Evolutionary conservation across 2,329 filamentous ascomycete genomes (phyloP), one percentile per base, ranked within the genome.

Genomic region (Simplicillium sp.): DNA sequence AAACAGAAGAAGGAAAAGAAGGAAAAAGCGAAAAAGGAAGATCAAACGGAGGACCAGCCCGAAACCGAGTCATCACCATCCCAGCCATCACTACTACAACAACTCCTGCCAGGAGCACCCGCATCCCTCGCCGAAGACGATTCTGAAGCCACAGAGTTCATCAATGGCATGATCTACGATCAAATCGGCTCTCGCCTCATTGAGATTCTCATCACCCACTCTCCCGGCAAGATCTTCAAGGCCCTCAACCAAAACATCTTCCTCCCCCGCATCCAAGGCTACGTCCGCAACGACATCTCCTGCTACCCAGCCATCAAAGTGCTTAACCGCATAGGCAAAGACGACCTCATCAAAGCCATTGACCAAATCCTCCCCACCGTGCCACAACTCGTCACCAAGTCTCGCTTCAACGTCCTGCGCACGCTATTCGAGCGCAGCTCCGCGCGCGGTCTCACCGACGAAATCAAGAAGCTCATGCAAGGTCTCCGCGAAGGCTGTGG

Each of bases 161-260:
- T 97, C 56, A 88, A 85, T 53, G 81, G 84, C 42, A 76, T 97
- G 56, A 70, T 96, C 18, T 97, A 96, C 60, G 88, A 97, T 55
- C 73, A 84, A 2, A 82, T 97, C 39, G 92, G 92, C 13, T 96
- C 90, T 3, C 82, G 90, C 35, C 71, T 98, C 2, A 71, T 97
- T 16, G 92, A 98, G 64, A 87, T 82, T 0, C 82, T 98, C 47
- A 77, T 96, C 47, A 75, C 80, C 18, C 75, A 84, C 55, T 79
- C 82, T 13, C 88, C 92, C 0, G 88, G 86, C 34, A 95, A 92
- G 62, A 65, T 88, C 29, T 98, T 97, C 75, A 96, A 95, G 61
- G 76, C 79, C 12, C 71, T 98, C 6, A 90, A 94, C 63, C 78
- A 75, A 43, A 80, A 82, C 49, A 77, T 88, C 48, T 84, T 97